A percentile compares a stretch with the other conserved stretches of the same genome.
Evolutionary conservation across 2,329 filamentous ascomycete species (phyloP).

Genomic region (Phoma herbarum): DNA sequence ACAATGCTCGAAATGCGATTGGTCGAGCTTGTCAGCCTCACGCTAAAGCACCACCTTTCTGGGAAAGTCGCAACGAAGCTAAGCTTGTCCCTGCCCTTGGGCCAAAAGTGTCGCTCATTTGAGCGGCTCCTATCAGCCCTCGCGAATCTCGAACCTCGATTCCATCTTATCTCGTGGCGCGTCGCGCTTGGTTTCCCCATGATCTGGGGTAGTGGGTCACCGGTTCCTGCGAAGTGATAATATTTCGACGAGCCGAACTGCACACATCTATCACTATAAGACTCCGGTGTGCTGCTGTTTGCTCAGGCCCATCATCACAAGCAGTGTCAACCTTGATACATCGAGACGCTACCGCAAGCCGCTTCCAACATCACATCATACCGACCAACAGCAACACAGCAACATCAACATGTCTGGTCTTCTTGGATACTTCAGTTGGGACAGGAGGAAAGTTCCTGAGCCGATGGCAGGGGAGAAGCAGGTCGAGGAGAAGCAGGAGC

Average conservation of each 20-base stretch:
- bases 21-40: neutral
- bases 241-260: neutral
- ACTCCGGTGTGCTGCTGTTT: neutral
- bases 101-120: too few relatives aligned
- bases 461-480: slow-evolving; percentile 7
- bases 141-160: neutral
- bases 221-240: neutral
- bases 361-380: neutral
- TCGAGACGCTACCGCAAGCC: too few relatives aligned
- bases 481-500: slow-evolving; percentile 17
- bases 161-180: neutral
- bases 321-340: neutral
- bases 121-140: neutral
- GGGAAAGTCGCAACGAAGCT: slow-evolving; percentile 10
- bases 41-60: neutral
- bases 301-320: fast-evolving
- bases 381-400: neutral
- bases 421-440: slow-evolving; percentile 19
- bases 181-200: slow-evolving; percentile 9
- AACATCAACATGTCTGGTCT: slow-evolving; percentile 11
- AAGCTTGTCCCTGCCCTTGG: neutral
- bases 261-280: slow-evolving; percentile 2
- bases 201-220: neutral
- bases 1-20: slow-evolving; percentile 2
- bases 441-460: slow-evolving; percentile 10